Conservation (phyloP, 371 early-diverging fungal species). For the Zopfochytrium polystomum region DNA sequence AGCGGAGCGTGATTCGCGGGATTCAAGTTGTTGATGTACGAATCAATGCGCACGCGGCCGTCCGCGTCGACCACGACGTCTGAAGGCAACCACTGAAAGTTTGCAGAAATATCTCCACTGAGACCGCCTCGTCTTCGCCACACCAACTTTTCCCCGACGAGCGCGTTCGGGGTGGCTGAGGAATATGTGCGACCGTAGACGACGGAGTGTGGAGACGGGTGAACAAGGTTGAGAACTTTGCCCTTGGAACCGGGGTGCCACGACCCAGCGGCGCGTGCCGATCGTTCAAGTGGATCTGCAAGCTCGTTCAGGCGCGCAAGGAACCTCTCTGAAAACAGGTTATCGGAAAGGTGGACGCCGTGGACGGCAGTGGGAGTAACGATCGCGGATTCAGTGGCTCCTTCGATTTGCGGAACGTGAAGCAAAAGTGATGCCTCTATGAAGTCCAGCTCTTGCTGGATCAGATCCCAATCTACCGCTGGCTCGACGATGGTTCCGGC, state of each 20-base stretch:
- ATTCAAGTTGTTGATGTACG: conserved; percentile 42
- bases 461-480: too few relatives aligned
- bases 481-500: too few relatives aligned
- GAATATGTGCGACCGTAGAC: conserved; percentile 16
- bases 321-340: conserved; percentile 1
- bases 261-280: too few relatives aligned
- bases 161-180: neutral
- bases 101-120: conserved; percentile 12
- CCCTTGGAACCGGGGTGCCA: conserved; percentile 52
- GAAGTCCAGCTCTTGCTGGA: too few relatives aligned
- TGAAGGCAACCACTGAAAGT: conserved; percentile 37
- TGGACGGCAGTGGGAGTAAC: conserved; percentile 19
- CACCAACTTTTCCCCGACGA: neutral
- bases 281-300: too few relatives aligned
- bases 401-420: too few relatives aligned
- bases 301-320: neutral
- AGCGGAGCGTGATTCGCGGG: conserved; percentile 9
- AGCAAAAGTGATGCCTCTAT: too few relatives aligned
- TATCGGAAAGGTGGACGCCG: conserved; percentile 37
- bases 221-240: conserved; percentile 60
- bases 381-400: too few relatives aligned
- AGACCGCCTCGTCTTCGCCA: neutral
- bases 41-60: conserved; percentile 13
- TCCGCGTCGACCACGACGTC: conserved; percentile 20
- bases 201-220: conserved; percentile 58